Base-by-base conservation (phyloP, 208 protist species). In the Acanthamoeba castellanii region DNA sequence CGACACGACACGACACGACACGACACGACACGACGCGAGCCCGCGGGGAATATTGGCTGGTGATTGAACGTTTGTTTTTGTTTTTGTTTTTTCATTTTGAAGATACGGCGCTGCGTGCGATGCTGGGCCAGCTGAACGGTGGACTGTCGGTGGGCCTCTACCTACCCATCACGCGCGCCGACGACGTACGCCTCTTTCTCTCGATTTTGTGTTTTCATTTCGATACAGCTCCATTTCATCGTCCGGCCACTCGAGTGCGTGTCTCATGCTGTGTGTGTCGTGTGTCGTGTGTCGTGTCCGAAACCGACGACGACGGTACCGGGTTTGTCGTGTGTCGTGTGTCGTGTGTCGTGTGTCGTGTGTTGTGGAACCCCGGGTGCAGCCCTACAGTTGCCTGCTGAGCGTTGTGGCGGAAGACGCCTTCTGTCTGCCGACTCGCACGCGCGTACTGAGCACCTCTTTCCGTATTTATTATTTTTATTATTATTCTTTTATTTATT, bases 361-460 rank as follows among this genome's bases (percentile, higher is more conserved):
- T n/a, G n/a, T n/a, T n/a, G n/a, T n/a, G n/a, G n/a, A n/a, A n/a
- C n/a, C n/a, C n/a, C n/a, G 11, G 3, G 30, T 14, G 34, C 70
- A 78, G 70, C 70, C 70, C 70, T 78, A 78, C 16, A 55, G 55
- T 25, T 88, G 81, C 45, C 14, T 88, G 18, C 37, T 88, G 50
- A 88, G 55, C 47, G 64, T 88, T 14, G 27, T 64, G 2, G 25
- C 81, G 2, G 81, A 88, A 25, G 81, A 88, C 30, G 37, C 45
- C 47, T 88, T 88, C 55, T 88, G 81, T 88, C 81, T 88, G 22
- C 55, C 81, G 11, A 88, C 81, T 9, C 45, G 55, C n/a, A 64
- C 81, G 7, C 45, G 81, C 11, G 81, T 88, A 57, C 30, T 20
- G 66, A 1, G 37, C 37, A 3, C 20, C 70, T 11, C 37, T 3